These are phyloP conservation scores for Penicillium diatomitis DNA, from an alignment of 495 filamentous ascomycete species.

Conservation along the genomic window DNA sequence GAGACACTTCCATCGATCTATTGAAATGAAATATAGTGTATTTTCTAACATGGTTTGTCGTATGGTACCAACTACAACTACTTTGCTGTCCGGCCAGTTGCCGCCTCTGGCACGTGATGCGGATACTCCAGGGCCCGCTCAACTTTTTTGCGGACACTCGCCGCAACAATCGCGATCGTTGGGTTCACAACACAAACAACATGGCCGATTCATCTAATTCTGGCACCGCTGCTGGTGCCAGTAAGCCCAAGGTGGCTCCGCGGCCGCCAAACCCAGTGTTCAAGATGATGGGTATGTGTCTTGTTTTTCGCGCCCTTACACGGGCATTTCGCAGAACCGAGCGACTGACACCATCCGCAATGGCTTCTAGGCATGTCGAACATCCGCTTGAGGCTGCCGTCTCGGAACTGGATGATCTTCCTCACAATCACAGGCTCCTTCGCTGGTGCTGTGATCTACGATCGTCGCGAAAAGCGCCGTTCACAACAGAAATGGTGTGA, in stretches of 20 bases:
- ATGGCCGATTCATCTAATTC: conserved; percentile 33
- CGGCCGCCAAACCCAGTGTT: conserved; percentile 56
- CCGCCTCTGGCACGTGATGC: conserved; percentile 8
- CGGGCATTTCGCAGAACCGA: too few species aligned
- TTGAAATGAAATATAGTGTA: too few species aligned
- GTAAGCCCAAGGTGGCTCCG: conserved; percentile 31
- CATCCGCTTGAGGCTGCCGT: conserved; percentile 77
- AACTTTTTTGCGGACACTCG: conserved; percentile 13
- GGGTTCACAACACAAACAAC: neutral
- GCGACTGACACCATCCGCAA: conserved; percentile 5
- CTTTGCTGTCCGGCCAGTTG: neutral
- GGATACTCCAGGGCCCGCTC: conserved; percentile 10
- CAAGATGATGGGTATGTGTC: conserved; percentile 57
- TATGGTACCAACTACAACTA: too few species aligned
- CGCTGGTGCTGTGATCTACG: conserved; percentile 71
- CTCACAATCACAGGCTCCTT: conserved; percentile 68
- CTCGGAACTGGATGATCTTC: conserved; percentile 97
- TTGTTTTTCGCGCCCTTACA: neutral
- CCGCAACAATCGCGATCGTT: neutral
- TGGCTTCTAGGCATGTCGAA: conserved; percentile 53
- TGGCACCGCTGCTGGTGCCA: conserved; percentile 19
- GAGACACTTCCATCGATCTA: too few species aligned
- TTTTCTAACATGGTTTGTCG: too few species aligned
- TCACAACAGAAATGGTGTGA: conserved; percentile 79
- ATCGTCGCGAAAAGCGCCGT: conserved; percentile 77